These are phyloP conservation scores for Solanum raphanifolium DNA, from an alignment of 257 asterid genomes.

Conservation along the genomic window DNA sequence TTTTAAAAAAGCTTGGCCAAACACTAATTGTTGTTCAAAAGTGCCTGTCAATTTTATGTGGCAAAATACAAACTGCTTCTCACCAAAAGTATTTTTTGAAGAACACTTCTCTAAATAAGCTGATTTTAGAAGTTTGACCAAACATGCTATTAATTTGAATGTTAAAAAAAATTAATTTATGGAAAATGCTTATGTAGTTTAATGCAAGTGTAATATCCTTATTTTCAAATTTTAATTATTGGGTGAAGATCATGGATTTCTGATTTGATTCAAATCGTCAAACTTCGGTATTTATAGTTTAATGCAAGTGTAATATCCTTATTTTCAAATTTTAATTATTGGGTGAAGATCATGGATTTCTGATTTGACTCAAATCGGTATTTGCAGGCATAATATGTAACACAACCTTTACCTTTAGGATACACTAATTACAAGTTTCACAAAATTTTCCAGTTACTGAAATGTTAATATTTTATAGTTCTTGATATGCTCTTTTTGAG, in stretches of 20 bases:
- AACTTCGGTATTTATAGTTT: not conserved
- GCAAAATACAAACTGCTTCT: not conserved
- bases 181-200: not conserved
- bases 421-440: not conserved
- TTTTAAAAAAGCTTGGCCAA: not conserved
- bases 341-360: not conserved
- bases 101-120: not conserved
- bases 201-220: not conserved
- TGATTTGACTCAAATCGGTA: not conserved
- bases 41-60: not conserved
- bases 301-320: not conserved
- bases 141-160: not conserved
- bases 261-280: not conserved
- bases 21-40: not conserved
- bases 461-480: not conserved
- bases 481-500: not conserved
- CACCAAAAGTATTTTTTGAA: not conserved
- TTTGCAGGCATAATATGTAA: not conserved
- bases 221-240: not conserved
- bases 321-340: not conserved
- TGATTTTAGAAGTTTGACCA: not conserved
- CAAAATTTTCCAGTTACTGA: not conserved
- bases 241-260: not conserved
- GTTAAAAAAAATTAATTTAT: not conserved
- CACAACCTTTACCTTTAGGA: not conserved